phyloP scores from a whole-genome alignment of 176 grass and related monocot species.

The Hsuehochloa calcarea region DNA sequence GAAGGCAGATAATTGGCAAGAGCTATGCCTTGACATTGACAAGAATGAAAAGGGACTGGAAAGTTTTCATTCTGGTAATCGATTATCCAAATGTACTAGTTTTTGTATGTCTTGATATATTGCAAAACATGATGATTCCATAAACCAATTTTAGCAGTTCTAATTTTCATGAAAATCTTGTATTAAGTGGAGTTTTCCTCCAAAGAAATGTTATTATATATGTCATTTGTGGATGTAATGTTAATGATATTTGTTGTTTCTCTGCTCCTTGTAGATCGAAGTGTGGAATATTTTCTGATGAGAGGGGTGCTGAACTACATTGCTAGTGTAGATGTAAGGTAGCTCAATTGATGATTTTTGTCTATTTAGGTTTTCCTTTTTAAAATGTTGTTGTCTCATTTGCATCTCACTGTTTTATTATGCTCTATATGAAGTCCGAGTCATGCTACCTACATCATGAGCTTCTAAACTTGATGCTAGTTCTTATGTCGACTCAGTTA shows the following conservation, averaged over 20 bases:
- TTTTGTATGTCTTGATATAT: conserved; percentile 1
- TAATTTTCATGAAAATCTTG: neutral
- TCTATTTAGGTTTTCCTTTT: neutral
- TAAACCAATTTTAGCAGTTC: neutral
- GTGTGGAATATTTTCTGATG: conserved; percentile 78
- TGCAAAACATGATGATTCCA: conserved; percentile 10
- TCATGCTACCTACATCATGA: conserved; percentile 92
- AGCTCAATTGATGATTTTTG: conserved; percentile 40
- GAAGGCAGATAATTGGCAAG: conserved; percentile 76
- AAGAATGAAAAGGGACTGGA: conserved; percentile 69
- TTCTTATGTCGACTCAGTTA: conserved; percentile 96
- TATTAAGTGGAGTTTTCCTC: neutral
- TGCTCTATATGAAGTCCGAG: conserved; percentile 57
- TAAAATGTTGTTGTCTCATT: neutral
- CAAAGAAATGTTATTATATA: neutral
- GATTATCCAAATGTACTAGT: conserved; percentile 3
- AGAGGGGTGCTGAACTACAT: conserved; percentile 71
- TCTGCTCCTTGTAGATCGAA: conserved; percentile 53
- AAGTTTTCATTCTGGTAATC: conserved; percentile 72
- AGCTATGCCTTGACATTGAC: conserved; percentile 74
- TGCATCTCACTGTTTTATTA: conserved; percentile 42
- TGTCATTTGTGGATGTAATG: neutral
- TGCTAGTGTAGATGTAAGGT: conserved; percentile 91
- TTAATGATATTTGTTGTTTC: conserved; percentile 12
- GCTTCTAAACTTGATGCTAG: conserved; percentile 92